Evolutionary conservation across 129 eudicot genomes (phyloP).

Genomic region (Helianthus annuus): DNA sequence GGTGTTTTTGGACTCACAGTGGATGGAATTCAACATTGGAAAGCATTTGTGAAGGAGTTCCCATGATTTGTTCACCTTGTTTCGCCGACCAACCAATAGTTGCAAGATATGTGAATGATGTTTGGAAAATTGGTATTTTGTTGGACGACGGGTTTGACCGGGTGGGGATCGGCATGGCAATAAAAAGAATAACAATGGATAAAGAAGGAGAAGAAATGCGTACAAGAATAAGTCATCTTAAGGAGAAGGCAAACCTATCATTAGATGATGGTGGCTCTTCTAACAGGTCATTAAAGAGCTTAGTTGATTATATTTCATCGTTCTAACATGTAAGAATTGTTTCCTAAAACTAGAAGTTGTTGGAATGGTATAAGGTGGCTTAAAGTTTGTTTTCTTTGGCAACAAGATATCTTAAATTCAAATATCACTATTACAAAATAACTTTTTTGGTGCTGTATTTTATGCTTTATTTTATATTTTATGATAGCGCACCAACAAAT

Average conservation of each 20-base stretch:
- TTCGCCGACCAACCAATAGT: constrained; percentile 38
- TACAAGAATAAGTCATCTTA: constrained; percentile 15
- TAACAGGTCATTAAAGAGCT: constrained; percentile 21
- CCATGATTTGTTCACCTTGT: constrained; percentile 46
- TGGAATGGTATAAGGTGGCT: too few relatives aligned
- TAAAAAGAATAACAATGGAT: constrained; percentile 30
- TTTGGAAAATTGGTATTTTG: constrained; percentile 48
- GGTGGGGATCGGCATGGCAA: constrained; percentile 19
- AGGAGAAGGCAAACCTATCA: constrained; percentile 23
- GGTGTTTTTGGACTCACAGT: constrained; percentile 54
- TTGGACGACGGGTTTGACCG: constrained; percentile 35
- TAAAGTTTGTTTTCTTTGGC: too few relatives aligned
- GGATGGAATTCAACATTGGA: constrained; percentile 76
- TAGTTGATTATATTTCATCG: constrained; percentile 39
- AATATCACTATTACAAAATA: too few relatives aligned
- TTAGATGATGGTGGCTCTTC: constrained; percentile 41
- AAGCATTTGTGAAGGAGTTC: constrained; percentile 58
- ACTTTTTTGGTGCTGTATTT: too few relatives aligned
- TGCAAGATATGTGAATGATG: constrained; percentile 35
- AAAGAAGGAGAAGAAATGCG: constrained; percentile 43
- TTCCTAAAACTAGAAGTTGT: too few relatives aligned
- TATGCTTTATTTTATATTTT: too few relatives aligned
- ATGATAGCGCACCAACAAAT: too few relatives aligned
- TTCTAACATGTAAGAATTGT: not conserved
- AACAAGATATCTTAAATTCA: too few relatives aligned